A percentile compares a stretch with the other conserved stretches of the same genome.
Conservation (phyloP, 306 rosid species). For the Hippophae rhamnoides region DNA sequence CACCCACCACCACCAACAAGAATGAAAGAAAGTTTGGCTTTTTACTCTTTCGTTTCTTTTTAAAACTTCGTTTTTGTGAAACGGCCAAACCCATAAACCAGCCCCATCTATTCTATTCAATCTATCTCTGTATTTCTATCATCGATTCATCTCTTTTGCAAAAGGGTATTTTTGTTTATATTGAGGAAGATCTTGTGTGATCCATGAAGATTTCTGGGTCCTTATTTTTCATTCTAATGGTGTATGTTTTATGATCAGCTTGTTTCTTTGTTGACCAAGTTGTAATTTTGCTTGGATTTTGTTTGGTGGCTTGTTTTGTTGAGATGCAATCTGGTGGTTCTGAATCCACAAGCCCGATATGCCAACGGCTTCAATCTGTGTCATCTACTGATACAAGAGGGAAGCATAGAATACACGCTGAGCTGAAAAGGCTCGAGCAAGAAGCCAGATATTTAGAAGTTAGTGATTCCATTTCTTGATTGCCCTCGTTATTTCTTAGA, state of each 20-base stretch:
- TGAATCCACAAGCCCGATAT: slow-evolving; percentile 49
- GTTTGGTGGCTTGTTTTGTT: slow-evolving; percentile 8
- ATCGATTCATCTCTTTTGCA: slow-evolving; percentile 27
- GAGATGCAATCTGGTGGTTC: slow-evolving; percentile 63
- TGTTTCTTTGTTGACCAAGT: slow-evolving; percentile 7
- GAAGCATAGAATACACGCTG: slow-evolving; percentile 87
- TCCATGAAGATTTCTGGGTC: slow-evolving; percentile 39
- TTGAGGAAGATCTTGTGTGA: slow-evolving; percentile 32
- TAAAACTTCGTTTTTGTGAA: slow-evolving; percentile 2
- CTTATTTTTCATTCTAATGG: slow-evolving; percentile 24
- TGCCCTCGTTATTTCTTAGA: background rate
- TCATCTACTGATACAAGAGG: slow-evolving; percentile 76
- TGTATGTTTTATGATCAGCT: slow-evolving; percentile 26
- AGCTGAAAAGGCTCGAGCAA: slow-evolving; percentile 81
- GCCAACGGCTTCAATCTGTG: slow-evolving; percentile 59
- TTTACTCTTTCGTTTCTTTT: background rate
- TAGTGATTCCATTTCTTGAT: slow-evolving; percentile 5
- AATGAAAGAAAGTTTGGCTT: background rate
- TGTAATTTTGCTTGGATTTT: slow-evolving; percentile 13
- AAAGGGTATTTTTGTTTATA: slow-evolving; percentile 17
- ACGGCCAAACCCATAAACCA: slow-evolving; percentile 20
- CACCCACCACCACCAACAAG: background rate
- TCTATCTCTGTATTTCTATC: background rate
- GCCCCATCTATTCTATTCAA: background rate
- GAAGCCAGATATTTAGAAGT: slow-evolving; percentile 92